Evolutionary conservation across 257 asterid species (phyloP).

Genomic region (Leonotis leonurus): DNA sequence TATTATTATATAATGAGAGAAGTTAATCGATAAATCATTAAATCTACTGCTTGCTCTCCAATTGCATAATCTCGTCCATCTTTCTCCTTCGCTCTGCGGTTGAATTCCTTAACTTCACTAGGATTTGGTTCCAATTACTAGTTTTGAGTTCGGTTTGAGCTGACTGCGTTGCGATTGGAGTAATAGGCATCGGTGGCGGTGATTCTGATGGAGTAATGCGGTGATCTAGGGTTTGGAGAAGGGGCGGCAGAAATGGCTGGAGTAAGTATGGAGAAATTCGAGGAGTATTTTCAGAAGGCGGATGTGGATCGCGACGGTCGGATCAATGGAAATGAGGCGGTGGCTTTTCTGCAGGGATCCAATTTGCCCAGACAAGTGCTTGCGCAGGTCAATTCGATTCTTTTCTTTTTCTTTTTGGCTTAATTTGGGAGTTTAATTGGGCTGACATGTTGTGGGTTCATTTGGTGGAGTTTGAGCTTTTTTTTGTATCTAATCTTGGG

Average conservation of each 20-base stretch:
- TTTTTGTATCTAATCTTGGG: not conserved
- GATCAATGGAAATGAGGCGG: constrained; percentile 93
- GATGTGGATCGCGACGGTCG: constrained; percentile 94
- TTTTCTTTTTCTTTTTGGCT: not conserved
- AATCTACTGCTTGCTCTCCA: constrained; percentile 11
- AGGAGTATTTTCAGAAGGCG: constrained; percentile 73
- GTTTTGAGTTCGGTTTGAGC: not conserved
- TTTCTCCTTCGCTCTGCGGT: constrained; percentile 12
- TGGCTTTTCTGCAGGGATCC: constrained; percentile 72
- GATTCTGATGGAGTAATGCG: too few species aligned
- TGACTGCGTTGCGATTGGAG: constrained; percentile 7
- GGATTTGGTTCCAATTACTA: not conserved
- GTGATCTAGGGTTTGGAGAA: too few species aligned
- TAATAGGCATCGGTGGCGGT: not conserved
- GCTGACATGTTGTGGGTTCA: not conserved
- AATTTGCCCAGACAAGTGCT: constrained; percentile 72
- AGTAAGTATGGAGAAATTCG: constrained; percentile 63
- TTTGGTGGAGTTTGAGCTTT: not conserved
- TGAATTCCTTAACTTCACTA: not conserved
- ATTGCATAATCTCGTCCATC: constrained; percentile 5
- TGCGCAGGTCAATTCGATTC: constrained; percentile 52
- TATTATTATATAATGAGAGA: too few species aligned
- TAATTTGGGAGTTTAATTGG: not conserved
- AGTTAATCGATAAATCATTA: too few species aligned
- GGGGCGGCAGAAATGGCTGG: constrained; percentile 33